Evolutionary conservation across 2,329 filamentous ascomycete species (phyloP), one percentile per base, ranked within the genome.

Genomic region (Ophiobolus disseminans): DNA sequence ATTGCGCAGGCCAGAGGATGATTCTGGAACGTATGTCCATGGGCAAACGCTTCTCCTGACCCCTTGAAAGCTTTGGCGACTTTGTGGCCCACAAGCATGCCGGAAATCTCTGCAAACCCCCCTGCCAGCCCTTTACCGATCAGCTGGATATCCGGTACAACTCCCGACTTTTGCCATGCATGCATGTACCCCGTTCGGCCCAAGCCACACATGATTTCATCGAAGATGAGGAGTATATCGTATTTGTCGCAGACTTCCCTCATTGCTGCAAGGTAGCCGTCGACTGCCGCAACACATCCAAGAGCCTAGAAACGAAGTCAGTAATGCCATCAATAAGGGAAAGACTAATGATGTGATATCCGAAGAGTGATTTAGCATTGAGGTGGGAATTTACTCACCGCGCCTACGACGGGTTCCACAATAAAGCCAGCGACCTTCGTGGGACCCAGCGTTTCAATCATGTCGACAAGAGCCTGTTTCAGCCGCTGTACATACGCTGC

Each of bases 121-220:
- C 80, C 86, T 0, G 82, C 85, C 0, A 90, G 75, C 0, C 83
- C 84, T 65, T 90, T 90, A 0, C 84, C 87, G 8, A 88, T 73
- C 0, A 85, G 84, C 65, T 87, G 80, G 4, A 90, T 78, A 60
- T 90, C 87, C 0, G 87, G 87, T 1, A 78, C 76, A 4, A 82
- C 74, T 0, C 73, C 78, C 21, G 85, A 80, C 38, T 83, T 77
- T 57, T 87, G 77, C 80, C 83, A 89, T 1, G 83, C 82, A 70
- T 89, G 81, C 56, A 86, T 69, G 4, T 75, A 79, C 0, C 84
- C 85, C 0, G 78, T 80, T 1, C 85, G 75, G 1, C 86, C 85
- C 69, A 82, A 81, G 2, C 86, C 86, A 38, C 82, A 86, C 87
- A 91, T 90, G 35, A 91, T 80, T 65, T 93, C 90, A 62, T 94